These are phyloP conservation scores for Penicillium silybi DNA, from an alignment of 495 filamentous ascomycete species.

Conservation along the genomic window DNA sequence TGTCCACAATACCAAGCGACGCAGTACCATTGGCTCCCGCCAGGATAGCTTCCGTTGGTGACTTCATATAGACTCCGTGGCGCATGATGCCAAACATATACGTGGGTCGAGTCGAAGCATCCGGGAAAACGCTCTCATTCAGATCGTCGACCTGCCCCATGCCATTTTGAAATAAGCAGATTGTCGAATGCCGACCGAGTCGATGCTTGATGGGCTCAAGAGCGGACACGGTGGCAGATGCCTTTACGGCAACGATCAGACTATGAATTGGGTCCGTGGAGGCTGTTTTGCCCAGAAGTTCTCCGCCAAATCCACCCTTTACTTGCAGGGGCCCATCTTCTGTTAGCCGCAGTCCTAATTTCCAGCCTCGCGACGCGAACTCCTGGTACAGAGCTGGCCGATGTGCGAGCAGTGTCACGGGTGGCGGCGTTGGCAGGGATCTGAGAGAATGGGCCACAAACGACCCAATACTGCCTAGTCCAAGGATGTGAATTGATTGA, in stretches of 20 bases:
- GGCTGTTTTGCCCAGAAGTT: slow-evolving; percentile 5
- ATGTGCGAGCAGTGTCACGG: slow-evolving; percentile 47
- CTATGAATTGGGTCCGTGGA: slow-evolving; percentile 10
- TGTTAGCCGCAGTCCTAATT: slow-evolving; percentile 15
- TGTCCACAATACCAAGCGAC: slow-evolving; percentile 12
- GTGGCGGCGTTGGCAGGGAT: slow-evolving; percentile 45
- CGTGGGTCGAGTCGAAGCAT: slow-evolving; percentile 9
- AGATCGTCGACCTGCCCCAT: slow-evolving; percentile 21
- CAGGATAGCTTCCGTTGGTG: slow-evolving; percentile 18
- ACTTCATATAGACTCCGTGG: slow-evolving; percentile 19
- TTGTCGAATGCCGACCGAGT: slow-evolving; percentile 16
- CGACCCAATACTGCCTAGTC: slow-evolving; percentile 48
- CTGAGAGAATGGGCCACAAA: slow-evolving; percentile 50
- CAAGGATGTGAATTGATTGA: slow-evolving; percentile 43
- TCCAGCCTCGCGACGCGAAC: slow-evolving; percentile 11
- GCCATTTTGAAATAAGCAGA: slow-evolving; percentile 27
- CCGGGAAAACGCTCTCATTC: slow-evolving; percentile 14
- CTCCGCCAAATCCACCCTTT: slow-evolving; percentile 11
- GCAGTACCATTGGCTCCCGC: slow-evolving; percentile 15
- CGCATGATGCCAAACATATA: slow-evolving; percentile 24
- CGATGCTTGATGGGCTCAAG: slow-evolving; percentile 21
- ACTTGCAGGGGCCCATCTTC: slow-evolving; percentile 12
- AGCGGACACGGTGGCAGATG: slow-evolving; percentile 17
- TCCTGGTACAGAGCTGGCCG: slow-evolving; percentile 19
- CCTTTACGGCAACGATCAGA: slow-evolving; percentile 26